Base-by-base conservation (phyloP, 306 rosid genomes). In the Corylus heterophylla region DNA sequence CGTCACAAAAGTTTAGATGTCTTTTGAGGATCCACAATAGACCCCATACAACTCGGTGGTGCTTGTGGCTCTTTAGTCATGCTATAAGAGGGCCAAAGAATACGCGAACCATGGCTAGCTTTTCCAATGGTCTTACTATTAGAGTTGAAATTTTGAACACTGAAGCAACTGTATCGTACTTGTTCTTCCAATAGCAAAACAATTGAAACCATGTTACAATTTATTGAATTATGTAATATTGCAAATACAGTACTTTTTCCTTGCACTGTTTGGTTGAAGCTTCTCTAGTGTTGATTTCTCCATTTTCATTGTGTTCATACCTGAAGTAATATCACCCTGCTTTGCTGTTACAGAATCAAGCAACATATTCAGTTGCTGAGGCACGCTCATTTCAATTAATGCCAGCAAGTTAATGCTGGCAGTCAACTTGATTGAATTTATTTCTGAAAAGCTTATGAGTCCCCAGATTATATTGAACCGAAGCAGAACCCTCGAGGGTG, bases 351-450 rank as follows among this genome's bases (percentile, higher is more conserved):
- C 86, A 83, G 85, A 54, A 71, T 82, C 62, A 42, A 77, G 70
- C 39, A 4, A 27, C 50, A 72, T 6, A 71, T 80, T 83, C 84
- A 88, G 71, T 69, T 75, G 68, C 63, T 76, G 58, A 47, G 71
- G 73, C 78, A 74, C 72, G 17, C 71, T 80, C 56, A 74, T 71
- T 83, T 81, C 86, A 74, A 67, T 74, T 77, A 74, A 83, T 89
- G 87, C 97, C 96, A 86, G 96, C 97, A 88, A 82, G 54, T 56
- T 49, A 74, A 88, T 88, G 97, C 89, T 94, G 97, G 97, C 77
- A 83, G 80, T 84, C 68, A 79, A 82, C 71, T 79, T 80, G 78
- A 54, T 74, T 22, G 78, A 74, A 77, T 67, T 71, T 72, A 54
- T 72, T 74, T 14, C 81, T 72, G 79, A 54, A 54, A 74, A 25